phyloP scores from a whole-genome alignment of 257 asterid species.

The Lavandula angustifolia region DNA sequence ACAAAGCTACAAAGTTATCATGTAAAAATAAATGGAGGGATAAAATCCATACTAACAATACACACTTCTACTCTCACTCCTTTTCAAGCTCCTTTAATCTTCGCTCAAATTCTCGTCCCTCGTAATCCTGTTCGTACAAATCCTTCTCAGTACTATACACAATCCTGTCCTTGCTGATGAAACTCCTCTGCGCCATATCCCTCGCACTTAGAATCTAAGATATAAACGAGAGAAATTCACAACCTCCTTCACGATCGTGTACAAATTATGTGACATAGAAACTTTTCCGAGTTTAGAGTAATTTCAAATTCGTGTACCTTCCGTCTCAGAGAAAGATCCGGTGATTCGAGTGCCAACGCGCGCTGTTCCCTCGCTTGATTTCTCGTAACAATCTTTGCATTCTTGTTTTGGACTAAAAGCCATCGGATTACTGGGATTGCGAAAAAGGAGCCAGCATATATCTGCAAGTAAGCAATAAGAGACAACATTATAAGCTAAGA shows the following conservation, averaged over 20 bases:
- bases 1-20: not conserved
- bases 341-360: conserved; percentile 72
- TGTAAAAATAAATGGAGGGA: conserved; percentile 15
- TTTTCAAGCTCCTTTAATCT: conserved; percentile 73
- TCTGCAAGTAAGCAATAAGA: conserved; percentile 47
- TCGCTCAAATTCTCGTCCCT: conserved; percentile 72
- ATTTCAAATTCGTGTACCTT: conserved; percentile 53
- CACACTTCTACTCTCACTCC: not conserved
- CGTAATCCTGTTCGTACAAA: conserved; percentile 76
- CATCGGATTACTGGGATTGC: conserved; percentile 84
- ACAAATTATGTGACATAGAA: too few species aligned
- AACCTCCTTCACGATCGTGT: too few species aligned
- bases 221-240: too few species aligned
- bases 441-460: conserved; percentile 95
- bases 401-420: conserved; percentile 65
- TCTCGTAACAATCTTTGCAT: conserved; percentile 64
- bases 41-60: not conserved
- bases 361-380: conserved; percentile 67
- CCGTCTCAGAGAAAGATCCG: conserved; percentile 68
- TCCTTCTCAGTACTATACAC: conserved; percentile 86
- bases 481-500: not conserved
- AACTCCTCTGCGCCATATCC: conserved; percentile 89
- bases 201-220: conserved; percentile 87
- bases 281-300: too few species aligned
- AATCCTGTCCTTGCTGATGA: conserved; percentile 78